Percentiles rank a stretch among this genome's conserved stretches.
phyloP scores from a whole-genome alignment of 73 alveolate genomes.

The Durusdinium trenchii region DNA sequence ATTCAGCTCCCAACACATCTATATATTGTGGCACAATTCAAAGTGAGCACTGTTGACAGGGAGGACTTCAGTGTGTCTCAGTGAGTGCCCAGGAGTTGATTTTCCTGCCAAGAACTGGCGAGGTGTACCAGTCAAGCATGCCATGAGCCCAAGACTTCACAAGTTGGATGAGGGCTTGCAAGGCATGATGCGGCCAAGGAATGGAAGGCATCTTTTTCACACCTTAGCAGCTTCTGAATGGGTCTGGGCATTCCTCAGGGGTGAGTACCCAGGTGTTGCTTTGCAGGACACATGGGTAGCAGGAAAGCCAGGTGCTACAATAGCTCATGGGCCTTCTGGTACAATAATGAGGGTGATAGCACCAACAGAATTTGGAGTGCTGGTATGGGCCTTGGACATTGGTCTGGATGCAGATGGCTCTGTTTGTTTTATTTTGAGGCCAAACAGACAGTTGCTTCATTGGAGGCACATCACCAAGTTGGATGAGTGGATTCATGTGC shows the following conservation, averaged over 20 bases:
- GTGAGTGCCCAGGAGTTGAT: neutral
- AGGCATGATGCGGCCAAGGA: neutral
- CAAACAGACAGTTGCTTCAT: neutral
- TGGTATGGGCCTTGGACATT: neutral
- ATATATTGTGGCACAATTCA: neutral
- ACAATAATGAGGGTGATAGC: neutral
- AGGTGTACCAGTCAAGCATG: no score
- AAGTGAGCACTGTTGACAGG: neutral
- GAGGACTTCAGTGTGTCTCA: neutral
- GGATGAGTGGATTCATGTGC: neutral
- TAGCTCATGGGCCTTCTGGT: neutral
- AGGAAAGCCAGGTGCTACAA: neutral
- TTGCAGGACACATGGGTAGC: neutral
- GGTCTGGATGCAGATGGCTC: neutral
- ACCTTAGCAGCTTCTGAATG: neutral
- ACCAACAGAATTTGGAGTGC: neutral
- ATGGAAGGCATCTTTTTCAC: neutral
- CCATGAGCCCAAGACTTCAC: neutral
- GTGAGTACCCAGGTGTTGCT: neutral
- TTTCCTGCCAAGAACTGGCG: neutral
- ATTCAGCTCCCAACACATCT: neutral
- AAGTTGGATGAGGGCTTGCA: neutral
- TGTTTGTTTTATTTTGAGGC: no score
- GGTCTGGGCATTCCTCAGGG: neutral
- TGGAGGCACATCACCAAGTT: neutral